phyloP scores from a whole-genome alignment of 108 stramenopile species.

The Fragilaria radians region DNA sequence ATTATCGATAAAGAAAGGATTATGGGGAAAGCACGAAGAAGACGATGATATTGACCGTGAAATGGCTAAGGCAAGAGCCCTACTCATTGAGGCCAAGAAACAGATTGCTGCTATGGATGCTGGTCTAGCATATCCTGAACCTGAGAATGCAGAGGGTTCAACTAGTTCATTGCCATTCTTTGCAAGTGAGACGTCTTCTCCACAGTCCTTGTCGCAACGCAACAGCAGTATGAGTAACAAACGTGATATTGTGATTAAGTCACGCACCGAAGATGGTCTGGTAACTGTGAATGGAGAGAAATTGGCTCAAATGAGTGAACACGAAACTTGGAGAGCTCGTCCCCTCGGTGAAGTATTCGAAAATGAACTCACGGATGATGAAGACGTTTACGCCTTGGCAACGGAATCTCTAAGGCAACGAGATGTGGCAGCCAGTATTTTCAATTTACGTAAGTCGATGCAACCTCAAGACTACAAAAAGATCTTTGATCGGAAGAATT shows the following conservation, averaged over 20 bases:
- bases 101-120: background rate
- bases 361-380: slow-evolving; percentile 24
- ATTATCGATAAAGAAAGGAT: too few relatives aligned
- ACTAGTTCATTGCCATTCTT: background rate
- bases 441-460: slow-evolving; percentile 43
- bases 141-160: background rate
- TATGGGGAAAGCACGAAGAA: too few relatives aligned
- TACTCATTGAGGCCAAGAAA: background rate
- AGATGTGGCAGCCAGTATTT: slow-evolving; percentile 64
- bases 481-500: slow-evolving; percentile 79
- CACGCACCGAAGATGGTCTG: slow-evolving; percentile 31
- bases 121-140: background rate
- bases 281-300: slow-evolving; percentile 67
- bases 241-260: slow-evolving; percentile 27
- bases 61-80: background rate
- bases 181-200: too few relatives aligned
- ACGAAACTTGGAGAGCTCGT: slow-evolving; percentile 68
- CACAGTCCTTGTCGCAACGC: too few relatives aligned
- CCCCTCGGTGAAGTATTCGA: slow-evolving; percentile 38
- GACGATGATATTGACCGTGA: background rate
- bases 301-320: slow-evolving; percentile 64
- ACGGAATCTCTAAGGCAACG: slow-evolving; percentile 34
- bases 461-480: slow-evolving; percentile 57
- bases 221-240: slow-evolving; percentile 2
- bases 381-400: slow-evolving; percentile 9